These are phyloP conservation scores for Apiospora saccharicola DNA, from an alignment of 2,329 filamentous ascomycete species.

Conservation along the genomic window DNA sequence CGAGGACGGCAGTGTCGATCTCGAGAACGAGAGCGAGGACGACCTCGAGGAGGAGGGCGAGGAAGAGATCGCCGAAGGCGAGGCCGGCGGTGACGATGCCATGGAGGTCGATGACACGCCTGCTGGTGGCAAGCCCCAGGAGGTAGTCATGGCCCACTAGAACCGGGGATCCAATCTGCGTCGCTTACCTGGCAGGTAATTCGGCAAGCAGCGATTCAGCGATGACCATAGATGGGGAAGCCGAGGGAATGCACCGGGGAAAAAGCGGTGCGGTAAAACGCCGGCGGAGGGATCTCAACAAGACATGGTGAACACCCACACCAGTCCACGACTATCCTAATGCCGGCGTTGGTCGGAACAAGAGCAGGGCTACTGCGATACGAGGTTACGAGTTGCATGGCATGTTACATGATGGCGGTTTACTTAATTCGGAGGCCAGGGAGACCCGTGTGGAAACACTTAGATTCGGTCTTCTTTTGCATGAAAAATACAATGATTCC, in stretches of 20 bases:
- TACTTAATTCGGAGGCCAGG: constrained; percentile 3
- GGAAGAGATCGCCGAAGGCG: constrained; percentile 32
- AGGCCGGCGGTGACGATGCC: constrained; percentile 45
- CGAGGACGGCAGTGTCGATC: constrained; percentile 74
- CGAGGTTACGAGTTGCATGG: constrained; percentile 22
- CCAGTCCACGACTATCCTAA: neutral
- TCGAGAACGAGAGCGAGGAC: constrained; percentile 74
- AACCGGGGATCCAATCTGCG: neutral
- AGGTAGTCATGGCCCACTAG: constrained; percentile 40
- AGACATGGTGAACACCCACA: neutral
- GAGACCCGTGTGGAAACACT: neutral
- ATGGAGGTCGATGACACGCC: constrained; percentile 51
- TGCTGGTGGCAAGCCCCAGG: constrained; percentile 34
- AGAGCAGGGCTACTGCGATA: constrained; percentile 13
- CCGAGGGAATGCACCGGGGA: neutral
- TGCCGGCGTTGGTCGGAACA: neutral
- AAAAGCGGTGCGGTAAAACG: neutral
- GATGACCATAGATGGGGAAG: neutral
- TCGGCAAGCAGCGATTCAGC: neutral
- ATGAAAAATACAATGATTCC: constrained; percentile 19
- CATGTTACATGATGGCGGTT: constrained; percentile 20
- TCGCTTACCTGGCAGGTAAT: neutral
- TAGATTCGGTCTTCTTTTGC: constrained; percentile 9
- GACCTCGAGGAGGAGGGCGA: constrained; percentile 66
- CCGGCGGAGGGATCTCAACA: neutral